phyloP scores from a whole-genome alignment of 805 yeast genomes.

The Saccharomycopsis fibuligera region DNA sequence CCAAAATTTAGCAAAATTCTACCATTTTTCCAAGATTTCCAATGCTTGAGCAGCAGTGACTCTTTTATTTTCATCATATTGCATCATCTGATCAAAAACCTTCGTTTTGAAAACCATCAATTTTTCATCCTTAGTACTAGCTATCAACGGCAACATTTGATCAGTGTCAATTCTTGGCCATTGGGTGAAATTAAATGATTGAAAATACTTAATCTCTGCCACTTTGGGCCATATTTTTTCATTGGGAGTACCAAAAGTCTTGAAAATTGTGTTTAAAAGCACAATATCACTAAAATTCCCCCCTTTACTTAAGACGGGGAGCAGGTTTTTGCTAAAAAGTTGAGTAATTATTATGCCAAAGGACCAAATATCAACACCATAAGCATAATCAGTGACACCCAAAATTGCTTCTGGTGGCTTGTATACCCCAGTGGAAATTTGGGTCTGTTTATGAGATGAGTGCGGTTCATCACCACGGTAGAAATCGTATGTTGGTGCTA shows the following conservation, averaged over 20 bases:
- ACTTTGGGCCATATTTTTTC: conserved; percentile 38
- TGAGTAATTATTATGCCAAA: conserved; percentile 56
- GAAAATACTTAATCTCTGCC: conserved; percentile 31
- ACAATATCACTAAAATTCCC: conserved; percentile 49
- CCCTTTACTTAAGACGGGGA: conserved; percentile 33
- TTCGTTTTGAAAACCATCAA: conserved; percentile 16
- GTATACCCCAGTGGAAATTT: conserved; percentile 54
- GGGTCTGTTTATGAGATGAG: conserved; percentile 9
- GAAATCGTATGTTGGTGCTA: conserved; percentile 4
- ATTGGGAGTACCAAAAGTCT: conserved; percentile 60
- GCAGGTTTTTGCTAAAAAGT: conserved; percentile 37
- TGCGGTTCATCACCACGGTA: conserved; percentile 2
- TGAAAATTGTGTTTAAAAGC: conserved; percentile 48
- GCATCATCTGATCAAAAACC: conserved; percentile 39
- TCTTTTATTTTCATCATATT: conserved; percentile 33
- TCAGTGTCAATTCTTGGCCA: conserved; percentile 24
- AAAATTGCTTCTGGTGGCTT: conserved; percentile 72
- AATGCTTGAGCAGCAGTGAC: conserved; percentile 27
- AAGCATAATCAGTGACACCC: conserved; percentile 48
- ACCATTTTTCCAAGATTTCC: neutral
- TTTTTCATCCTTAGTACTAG: conserved; percentile 23
- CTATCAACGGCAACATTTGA: conserved; percentile 30
- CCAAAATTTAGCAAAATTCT: no score
- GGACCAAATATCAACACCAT: conserved; percentile 66
- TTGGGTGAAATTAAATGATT: conserved; percentile 27